A percentile compares a stretch with the other conserved stretches of the same genome.
Evolutionary conservation across 257 asterid species (phyloP).

Genomic region (Nicotiana benthamiana): DNA sequence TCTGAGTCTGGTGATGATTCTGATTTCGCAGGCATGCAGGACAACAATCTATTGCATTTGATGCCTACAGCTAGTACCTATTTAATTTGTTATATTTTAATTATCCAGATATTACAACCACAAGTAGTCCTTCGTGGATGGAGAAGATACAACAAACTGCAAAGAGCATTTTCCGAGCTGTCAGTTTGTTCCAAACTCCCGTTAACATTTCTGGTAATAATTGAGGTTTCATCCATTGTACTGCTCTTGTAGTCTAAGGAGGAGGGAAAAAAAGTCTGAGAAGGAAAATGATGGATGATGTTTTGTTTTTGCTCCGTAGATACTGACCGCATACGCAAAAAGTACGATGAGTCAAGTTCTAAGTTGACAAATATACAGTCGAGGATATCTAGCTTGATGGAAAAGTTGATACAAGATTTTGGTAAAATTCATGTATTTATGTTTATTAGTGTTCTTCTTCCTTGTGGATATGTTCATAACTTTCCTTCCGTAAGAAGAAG

Average conservation of each 20-base stretch:
- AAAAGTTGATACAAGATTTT: slow-evolving; percentile 84
- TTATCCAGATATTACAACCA: slow-evolving; percentile 46
- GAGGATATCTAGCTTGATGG: slow-evolving; percentile 72
- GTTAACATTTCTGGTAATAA: slow-evolving; percentile 79
- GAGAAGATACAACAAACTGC: slow-evolving; percentile 77
- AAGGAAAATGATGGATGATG: slow-evolving; percentile 16
- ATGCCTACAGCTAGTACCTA: slow-evolving; percentile 4
- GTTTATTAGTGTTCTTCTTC: background rate
- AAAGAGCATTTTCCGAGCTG: slow-evolving; percentile 53
- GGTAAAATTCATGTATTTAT: slow-evolving; percentile 37
- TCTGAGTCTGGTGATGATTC: slow-evolving; percentile 71
- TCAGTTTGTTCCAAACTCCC: slow-evolving; percentile 75
- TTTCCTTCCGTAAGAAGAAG: background rate
- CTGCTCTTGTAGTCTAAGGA: background rate
- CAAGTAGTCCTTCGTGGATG: slow-evolving; percentile 68
- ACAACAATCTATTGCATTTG: background rate
- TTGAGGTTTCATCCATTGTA: slow-evolving; percentile 10
- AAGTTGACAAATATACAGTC: slow-evolving; percentile 83
- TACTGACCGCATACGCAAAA: slow-evolving; percentile 77
- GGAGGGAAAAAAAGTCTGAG: background rate
- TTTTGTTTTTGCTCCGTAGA: slow-evolving; percentile 42
- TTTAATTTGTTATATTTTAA: slow-evolving; percentile 19
- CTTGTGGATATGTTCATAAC: background rate
- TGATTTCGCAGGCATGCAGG: slow-evolving; percentile 53
- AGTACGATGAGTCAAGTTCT: slow-evolving; percentile 70